Conservation (phyloP, 2,329 filamentous ascomycete species). For the Pezicula neosporulosa region DNA sequence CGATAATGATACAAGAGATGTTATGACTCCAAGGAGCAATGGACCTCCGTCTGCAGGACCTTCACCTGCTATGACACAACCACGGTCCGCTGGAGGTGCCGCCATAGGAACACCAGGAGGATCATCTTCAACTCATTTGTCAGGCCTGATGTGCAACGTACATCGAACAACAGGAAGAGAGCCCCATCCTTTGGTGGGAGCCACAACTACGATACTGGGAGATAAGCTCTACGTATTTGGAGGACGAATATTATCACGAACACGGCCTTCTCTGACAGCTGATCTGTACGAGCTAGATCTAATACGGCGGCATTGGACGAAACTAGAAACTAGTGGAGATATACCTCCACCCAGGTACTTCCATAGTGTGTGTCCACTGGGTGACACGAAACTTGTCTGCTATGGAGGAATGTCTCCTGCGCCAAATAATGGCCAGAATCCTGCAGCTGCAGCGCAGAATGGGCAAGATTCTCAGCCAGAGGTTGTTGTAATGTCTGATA, state of each 20-base stretch:
- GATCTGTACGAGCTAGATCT: slow-evolving; percentile 93
- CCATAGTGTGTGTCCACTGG: slow-evolving; percentile 89
- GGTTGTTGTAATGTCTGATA: slow-evolving; percentile 96
- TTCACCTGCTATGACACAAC: slow-evolving; percentile 46
- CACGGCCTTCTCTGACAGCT: slow-evolving; percentile 76
- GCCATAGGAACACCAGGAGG: slow-evolving; percentile 40
- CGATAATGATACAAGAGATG: slow-evolving; percentile 44
- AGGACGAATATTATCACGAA: slow-evolving; percentile 81
- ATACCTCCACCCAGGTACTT: slow-evolving; percentile 92
- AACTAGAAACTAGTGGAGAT: slow-evolving; percentile 79
- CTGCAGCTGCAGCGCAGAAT: slow-evolving; percentile 36
- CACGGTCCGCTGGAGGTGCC: slow-evolving; percentile 32
- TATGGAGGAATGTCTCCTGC: slow-evolving; percentile 97
- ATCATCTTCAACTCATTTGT: slow-evolving; percentile 52
- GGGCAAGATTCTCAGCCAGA: slow-evolving; percentile 69
- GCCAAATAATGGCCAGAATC: slow-evolving; percentile 37
- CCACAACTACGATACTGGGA: slow-evolving; percentile 90
- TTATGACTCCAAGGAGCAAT: slow-evolving; percentile 47
- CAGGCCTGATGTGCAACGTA: slow-evolving; percentile 68
- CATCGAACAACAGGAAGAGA: slow-evolving; percentile 86
- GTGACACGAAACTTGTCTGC: slow-evolving; percentile 94
- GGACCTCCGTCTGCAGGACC: slow-evolving; percentile 53
- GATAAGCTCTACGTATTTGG: slow-evolving; percentile 98
- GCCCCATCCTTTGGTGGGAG: slow-evolving; percentile 86
- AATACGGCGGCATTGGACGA: slow-evolving; percentile 88